Conservation (phyloP, 2,329 filamentous ascomycete species). For the Huntiella abstrusa region DNA sequence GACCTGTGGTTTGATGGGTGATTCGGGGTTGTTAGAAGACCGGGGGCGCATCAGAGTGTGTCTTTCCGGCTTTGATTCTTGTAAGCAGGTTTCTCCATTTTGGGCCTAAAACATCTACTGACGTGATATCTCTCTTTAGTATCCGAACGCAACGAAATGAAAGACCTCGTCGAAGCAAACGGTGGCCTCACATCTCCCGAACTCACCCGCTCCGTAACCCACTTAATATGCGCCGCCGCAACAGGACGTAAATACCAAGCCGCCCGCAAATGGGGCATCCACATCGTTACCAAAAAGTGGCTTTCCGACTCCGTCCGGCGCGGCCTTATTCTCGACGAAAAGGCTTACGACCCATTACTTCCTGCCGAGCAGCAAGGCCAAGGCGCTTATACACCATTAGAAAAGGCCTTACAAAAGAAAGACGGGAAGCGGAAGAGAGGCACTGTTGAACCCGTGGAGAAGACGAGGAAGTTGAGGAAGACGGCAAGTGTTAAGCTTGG, state of each 20-base stretch:
- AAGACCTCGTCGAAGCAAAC: constrained; percentile 45
- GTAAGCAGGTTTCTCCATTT: constrained; percentile 15
- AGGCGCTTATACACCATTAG: constrained; percentile 31
- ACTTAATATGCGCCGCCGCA: constrained; percentile 63
- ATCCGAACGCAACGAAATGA: constrained; percentile 46
- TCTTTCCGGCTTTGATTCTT: constrained; percentile 38
- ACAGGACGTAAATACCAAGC: constrained; percentile 81
- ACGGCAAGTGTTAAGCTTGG: constrained; percentile 71
- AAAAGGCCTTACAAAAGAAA: neutral
- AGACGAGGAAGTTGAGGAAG: constrained; percentile 58
- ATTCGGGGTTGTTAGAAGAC: constrained; percentile 15
- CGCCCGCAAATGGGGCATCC: constrained; percentile 65
- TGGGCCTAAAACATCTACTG: neutral
- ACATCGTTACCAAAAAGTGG: constrained; percentile 70
- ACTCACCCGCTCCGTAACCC: constrained; percentile 67
- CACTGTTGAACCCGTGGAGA: constrained; percentile 19
- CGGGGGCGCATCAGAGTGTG: constrained; percentile 30
- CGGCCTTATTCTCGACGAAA: constrained; percentile 80
- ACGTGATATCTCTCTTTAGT: neutral
- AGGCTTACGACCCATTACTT: constrained; percentile 60
- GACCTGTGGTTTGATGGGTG: constrained; percentile 25
- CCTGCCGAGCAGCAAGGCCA: constrained; percentile 52
- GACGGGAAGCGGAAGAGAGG: constrained; percentile 4
- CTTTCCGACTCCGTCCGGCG: constrained; percentile 63
- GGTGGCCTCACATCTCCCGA: constrained; percentile 79